Base-by-base conservation (phyloP, 306 rosid genomes). In the Dicorynia guianensis region DNA sequence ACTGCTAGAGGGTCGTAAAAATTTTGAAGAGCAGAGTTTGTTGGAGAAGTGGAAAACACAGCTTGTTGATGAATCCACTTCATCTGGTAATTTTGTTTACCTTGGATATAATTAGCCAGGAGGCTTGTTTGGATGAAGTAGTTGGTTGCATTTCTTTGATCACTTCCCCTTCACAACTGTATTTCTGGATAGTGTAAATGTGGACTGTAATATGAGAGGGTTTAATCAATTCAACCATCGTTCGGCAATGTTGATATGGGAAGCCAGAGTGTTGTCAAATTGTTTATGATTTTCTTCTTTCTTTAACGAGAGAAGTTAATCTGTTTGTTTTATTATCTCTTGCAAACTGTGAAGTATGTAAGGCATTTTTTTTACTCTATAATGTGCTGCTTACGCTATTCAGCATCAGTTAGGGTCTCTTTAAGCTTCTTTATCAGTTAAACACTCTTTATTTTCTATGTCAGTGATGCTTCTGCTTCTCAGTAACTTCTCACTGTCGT, bases 1-100 rank as follows among this genome's bases (percentile, higher is more conserved):
- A 63, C 77, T 93, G 76, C 91, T 93, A 35, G 92, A 93, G 63
- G 98, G 83, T 18, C 86, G 90, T 19, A 84, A 87, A 52, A 63
- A 30, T 72, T 93, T 93, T 56, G 98, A 93, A 88, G 85, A 88
- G 81, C 91, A 89, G 81, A 34, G 78, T 81, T 89, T 88, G 80
- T 12, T 78, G 60, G 60, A 75, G 68, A 80, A 83, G 78, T 46
- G 61, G 78, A 84, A 88, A 75, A 47, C 81, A 60, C 69, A 12
- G 48, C 33, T 68, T 44, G 52, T 6, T 12, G 74, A 88, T 80
- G 89, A 80, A 55, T 79, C 91, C 17, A 76, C 82, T 61, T 77
- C 87, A 66, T 87, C 85, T 43, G 96, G 98, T 90, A 85, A 67
- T 52, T 46, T 13, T 57, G 57, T 59, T 58, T 40, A 19, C 43